Evolutionary conservation across 306 rosid genomes (phyloP), one percentile per base, ranked within the genome.

Genomic region (Quercus dentata): DNA sequence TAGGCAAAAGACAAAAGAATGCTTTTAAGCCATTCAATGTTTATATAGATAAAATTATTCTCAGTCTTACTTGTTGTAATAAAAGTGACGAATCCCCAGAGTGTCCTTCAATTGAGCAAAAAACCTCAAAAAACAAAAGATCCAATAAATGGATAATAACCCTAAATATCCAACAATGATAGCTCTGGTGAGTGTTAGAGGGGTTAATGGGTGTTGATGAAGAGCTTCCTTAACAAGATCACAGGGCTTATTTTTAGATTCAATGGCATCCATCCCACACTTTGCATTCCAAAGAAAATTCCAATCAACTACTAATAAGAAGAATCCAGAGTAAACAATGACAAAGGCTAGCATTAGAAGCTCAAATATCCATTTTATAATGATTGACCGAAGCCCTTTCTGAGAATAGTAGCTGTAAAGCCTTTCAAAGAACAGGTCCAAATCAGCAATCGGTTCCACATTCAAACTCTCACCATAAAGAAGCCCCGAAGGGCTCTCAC

Each of bases 251-350:
- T 74, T 88, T 77, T 98, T 97, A 73, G 96, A 95, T 83, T 93
- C 94, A 46, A 95, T 91, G 6, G 99, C 99, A 85, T 93, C 88
- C 93, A 93, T 93, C 83, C 99, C 98, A 89, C 99, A 95, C 80
- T 93, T 93, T 1, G 97, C 97, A 86, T 91, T 93, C 44, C 93
- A 91, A 57, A 95, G 98, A 64, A 97, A 97, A 82, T 91, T 87
- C 99, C 99, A 95, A 82, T 95, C 99, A 82, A 95, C 96, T 69
- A 59, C 89, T 51, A 95, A 71, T 74, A 90, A 88, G 84, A 93
- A 90, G 80, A 95, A 95, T 79, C 94, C 98, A 5, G 99, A 93
- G 89, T 91, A 90, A 55, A 94, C 90, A 75, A 95, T 93, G 56
- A 90, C 89, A 83, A 95, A 95, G 15, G 96, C 96, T 56, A 93